Evolutionary conservation across 2,329 filamentous ascomycete species (phyloP), one percentile per base, ranked within the genome.

Genomic region (Bisporella sp.): DNA sequence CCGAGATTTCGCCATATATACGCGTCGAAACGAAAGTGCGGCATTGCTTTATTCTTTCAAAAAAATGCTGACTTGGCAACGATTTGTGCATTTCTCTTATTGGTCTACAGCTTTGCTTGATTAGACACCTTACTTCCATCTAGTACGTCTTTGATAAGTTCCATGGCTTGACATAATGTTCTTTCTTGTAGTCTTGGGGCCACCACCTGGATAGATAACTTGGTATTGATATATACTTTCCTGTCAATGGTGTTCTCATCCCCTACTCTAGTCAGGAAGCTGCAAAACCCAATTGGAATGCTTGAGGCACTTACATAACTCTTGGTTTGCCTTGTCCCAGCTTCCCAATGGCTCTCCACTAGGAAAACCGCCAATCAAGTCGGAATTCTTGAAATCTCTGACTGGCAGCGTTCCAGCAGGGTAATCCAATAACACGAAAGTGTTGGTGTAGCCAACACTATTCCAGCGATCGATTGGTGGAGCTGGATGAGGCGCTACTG

Each of bases 391-490:
- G 46, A 82, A 71, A 1, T 64, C 61, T 2, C 81, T 67, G 1
- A 85, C 73, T 0, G 81, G 81, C 1, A 85, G 54, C 0, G 64
- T 66, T 0, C 77, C 82, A 2, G 81, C 76, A 0, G 82, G 76
- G 58, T 79, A 82, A 61, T 86, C 82, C 28, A 85, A 64, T 49
- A 85, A 59, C 6, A 84, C 80, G 59, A 81, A 84, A 1, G 71
- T 73, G 28, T 72, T 76, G 1, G 81, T 84, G 60, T 85, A 85
- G 50, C 79, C 76, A 0, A 79, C 75, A 0, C 75, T 76, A 61
- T 83, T 82, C 66, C 79, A 85, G 2, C 73, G 69, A 66, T 86
- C 82, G 49, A 82, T 75, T 7, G 74, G 71, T 1, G 81, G 78
- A 0, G 82, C 74, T 0, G 82, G 79, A 63, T 86, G 82, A 2